Conservation (phyloP, 257 asterid species). For the Scutellaria baicalensis region DNA sequence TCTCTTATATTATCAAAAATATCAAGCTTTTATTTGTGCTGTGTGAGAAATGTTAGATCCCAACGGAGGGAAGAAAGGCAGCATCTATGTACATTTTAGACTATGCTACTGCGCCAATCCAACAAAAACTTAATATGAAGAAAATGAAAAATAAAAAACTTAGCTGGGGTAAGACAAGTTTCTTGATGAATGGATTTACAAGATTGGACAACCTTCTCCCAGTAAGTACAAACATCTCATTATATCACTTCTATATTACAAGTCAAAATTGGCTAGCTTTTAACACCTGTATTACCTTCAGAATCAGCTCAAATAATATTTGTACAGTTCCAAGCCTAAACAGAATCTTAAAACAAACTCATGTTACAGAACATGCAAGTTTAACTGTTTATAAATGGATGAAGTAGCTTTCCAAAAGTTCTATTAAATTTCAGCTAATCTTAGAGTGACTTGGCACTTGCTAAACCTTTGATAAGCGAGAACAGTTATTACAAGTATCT, state of each 20-base stretch:
- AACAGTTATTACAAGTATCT: not conserved
- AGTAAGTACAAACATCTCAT: not conserved
- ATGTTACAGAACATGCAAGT: not conserved
- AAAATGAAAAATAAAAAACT: not conserved
- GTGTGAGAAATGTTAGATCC: too few relatives aligned
- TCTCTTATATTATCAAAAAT: not conserved
- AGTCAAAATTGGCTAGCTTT: not conserved
- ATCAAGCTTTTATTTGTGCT: not conserved
- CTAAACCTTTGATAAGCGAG: not conserved
- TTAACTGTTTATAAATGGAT: not conserved
- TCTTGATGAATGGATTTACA: not conserved
- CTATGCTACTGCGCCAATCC: not conserved
- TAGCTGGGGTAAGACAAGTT: not conserved
- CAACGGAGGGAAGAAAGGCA: not conserved
- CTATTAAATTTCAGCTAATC: not conserved
- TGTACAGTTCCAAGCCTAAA: not conserved
- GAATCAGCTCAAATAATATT: not conserved
- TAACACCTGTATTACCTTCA: not conserved
- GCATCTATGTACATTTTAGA: not conserved
- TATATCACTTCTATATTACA: not conserved
- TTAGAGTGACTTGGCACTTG: not conserved
- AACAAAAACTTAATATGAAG: not conserved
- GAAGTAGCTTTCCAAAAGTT: not conserved
- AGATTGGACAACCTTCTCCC: not conserved
- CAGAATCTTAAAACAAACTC: not conserved